These are phyloP conservation scores for Cryptosporidium andersoni DNA, from an alignment of 169 alveolate species.

Conservation along the genomic window DNA sequence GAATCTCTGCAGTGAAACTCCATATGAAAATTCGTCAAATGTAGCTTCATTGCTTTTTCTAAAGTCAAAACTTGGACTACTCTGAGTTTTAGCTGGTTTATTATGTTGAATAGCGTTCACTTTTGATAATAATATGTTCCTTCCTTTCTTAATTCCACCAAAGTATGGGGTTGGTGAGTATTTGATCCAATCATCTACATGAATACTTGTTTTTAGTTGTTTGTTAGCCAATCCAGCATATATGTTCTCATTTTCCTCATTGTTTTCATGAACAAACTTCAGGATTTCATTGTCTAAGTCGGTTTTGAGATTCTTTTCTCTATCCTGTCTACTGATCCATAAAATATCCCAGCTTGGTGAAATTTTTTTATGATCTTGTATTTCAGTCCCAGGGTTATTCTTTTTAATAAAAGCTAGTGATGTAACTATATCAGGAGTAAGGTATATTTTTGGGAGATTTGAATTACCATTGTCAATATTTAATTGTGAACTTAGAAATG, in stretches of 20 bases:
- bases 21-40: constrained; percentile 27
- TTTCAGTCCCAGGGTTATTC: background rate
- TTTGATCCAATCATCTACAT: constrained; percentile 59
- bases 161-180: constrained; percentile 35
- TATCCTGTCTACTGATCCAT: constrained; percentile 58
- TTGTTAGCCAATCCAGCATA: background rate
- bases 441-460: constrained; percentile 13
- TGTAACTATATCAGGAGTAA: constrained; percentile 63
- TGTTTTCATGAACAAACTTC: background rate
- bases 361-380: background rate
- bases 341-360: constrained; percentile 10
- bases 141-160: constrained; percentile 18
- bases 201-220: background rate
- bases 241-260: background rate
- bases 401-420: background rate
- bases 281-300: no score
- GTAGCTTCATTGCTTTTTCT: background rate
- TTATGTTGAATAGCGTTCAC: background rate
- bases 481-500: background rate
- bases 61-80: background rate
- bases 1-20: constrained; percentile 51
- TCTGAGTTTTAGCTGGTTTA: background rate
- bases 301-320: constrained; percentile 2
- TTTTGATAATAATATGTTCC: background rate
- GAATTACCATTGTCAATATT: background rate